Percentiles rank a stretch among this genome's conserved stretches.
Conservation (phyloP, 768 basidiomycete genomes). For the Cystofilobasidium capitatum region DNA sequence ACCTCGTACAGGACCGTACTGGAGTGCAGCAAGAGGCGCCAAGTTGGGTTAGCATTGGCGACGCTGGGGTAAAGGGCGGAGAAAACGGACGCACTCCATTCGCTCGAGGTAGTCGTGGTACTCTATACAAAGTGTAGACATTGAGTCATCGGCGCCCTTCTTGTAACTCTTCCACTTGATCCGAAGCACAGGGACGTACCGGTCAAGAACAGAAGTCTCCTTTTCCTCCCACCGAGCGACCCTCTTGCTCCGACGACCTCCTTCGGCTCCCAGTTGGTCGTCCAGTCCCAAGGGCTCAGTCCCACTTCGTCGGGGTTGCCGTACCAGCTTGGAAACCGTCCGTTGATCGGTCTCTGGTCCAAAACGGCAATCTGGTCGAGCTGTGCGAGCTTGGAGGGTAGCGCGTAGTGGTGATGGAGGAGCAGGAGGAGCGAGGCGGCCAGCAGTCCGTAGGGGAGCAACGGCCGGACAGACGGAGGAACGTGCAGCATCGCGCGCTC, state of each 20-base stretch:
- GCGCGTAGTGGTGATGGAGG: not conserved
- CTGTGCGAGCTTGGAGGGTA: not conserved
- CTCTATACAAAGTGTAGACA: not conserved
- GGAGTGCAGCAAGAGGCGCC: not conserved
- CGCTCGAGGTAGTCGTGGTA: slow-evolving; percentile 26
- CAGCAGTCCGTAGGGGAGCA: not conserved
- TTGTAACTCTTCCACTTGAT: not conserved
- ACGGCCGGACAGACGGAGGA: not conserved
- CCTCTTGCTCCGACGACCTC: not conserved
- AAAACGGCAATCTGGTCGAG: not conserved
- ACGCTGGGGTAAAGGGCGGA: not conserved
- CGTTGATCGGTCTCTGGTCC: slow-evolving; percentile 7
- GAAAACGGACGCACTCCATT: slow-evolving; percentile 19
- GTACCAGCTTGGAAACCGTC: slow-evolving; percentile 25
- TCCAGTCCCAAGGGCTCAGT: slow-evolving; percentile 20
- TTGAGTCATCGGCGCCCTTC: not conserved
- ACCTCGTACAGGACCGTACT: slow-evolving; percentile 24
- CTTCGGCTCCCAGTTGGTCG: not conserved
- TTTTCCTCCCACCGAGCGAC: slow-evolving; percentile 3
- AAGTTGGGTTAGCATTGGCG: not conserved
- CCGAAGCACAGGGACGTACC: slow-evolving; percentile 12
- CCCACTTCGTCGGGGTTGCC: slow-evolving; percentile 22
- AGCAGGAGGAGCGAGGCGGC: not conserved
- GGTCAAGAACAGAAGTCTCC: slow-evolving; percentile 22
- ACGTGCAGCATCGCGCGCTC: not conserved